phyloP scores from a whole-genome alignment of 2,329 filamentous ascomycete species.

The Paradendryphiella salina region DNA sequence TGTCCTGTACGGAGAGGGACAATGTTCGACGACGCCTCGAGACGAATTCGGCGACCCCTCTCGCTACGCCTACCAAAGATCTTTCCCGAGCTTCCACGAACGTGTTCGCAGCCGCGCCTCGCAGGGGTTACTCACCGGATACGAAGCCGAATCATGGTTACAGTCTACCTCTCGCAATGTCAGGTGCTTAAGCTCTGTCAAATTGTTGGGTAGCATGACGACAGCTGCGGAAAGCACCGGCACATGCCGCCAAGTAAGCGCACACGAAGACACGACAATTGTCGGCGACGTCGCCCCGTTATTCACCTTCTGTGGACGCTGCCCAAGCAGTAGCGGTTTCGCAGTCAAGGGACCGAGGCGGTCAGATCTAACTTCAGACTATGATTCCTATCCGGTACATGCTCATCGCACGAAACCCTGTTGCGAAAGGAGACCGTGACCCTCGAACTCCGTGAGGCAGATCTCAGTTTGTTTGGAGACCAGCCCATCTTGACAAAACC shows the following conservation, averaged over 20 bases:
- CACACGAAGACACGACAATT: conserved; percentile 1
- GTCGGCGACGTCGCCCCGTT: conserved; percentile 21
- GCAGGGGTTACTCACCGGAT: conserved; percentile 14
- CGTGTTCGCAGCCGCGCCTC: conserved; percentile 17
- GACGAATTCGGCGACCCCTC: conserved; percentile 21
- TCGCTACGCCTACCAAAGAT: conserved; percentile 19
- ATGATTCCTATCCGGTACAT: conserved; percentile 4
- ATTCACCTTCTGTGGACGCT: conserved; percentile 9
- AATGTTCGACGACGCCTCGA: conserved; percentile 15
- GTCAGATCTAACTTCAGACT: conserved; percentile 16
- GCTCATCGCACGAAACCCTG: not conserved
- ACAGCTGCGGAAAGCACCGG: conserved; percentile 15
- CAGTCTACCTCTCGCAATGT: conserved; percentile 9
- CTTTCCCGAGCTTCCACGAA: conserved; percentile 14
- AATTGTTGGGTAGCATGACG: conserved; percentile 19
- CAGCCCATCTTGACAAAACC: not conserved
- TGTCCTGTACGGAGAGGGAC: conserved; percentile 9
- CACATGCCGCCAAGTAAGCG: conserved; percentile 11
- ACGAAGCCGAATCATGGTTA: conserved; percentile 12
- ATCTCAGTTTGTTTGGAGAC: not conserved
- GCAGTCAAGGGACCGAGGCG: conserved; percentile 9
- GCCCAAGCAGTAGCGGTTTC: conserved; percentile 14
- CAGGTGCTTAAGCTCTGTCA: conserved; percentile 11
- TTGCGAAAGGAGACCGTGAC: conserved; percentile 1
- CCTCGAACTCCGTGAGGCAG: not conserved